Evolutionary conservation across 768 basidiomycete genomes (phyloP), one percentile per base, ranked within the genome.

Genomic region (Pleurotus ostreatus): DNA sequence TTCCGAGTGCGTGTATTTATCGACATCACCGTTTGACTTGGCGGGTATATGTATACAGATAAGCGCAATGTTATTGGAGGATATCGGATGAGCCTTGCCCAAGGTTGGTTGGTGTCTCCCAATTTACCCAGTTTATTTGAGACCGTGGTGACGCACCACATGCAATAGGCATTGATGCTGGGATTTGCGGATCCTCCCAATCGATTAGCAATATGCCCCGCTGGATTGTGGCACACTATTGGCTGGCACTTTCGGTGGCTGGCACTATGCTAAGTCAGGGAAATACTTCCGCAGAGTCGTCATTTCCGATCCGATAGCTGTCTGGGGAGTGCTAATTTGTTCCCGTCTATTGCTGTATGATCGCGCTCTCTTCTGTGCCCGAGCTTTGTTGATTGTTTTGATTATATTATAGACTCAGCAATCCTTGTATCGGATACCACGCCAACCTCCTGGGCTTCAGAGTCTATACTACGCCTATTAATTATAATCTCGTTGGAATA

Each of bases 141-240:
- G 22, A 25, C 46, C 46, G 23, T 48, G 46, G 48, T 4, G 25
- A 49, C 22, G 51, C 15, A 53, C 8, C 41, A 38, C 5, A 37
- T 49, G 51, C 39, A 41, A 53, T 40, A 20, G 38, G 51, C 16
- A 43, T 53, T 40, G 15, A 16, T 39, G 11, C 22, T 41, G 37
- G 41, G 51, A 18, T 18, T 41, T 5, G 18, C 39, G 51, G 51
- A 53, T 40, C 51, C 51, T 53, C 26, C 23, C 20, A 37, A 53
- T 53, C 39, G 39, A 39, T 53, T 16, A 20, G 6, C 26, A 16
- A 49, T 49, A 53, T 41, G 16, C 5, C 20, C 51, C 7, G 39
- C 51, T 41, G 51, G 37, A 41, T 53, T 53, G 51, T 41, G 22
- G 51, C 51, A 53, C 51, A 16, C 48, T 16, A 15, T 49, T 34